phyloP scores from a whole-genome alignment of 2,329 filamentous ascomycete genomes.

The Hypoxylon sp. region DNA sequence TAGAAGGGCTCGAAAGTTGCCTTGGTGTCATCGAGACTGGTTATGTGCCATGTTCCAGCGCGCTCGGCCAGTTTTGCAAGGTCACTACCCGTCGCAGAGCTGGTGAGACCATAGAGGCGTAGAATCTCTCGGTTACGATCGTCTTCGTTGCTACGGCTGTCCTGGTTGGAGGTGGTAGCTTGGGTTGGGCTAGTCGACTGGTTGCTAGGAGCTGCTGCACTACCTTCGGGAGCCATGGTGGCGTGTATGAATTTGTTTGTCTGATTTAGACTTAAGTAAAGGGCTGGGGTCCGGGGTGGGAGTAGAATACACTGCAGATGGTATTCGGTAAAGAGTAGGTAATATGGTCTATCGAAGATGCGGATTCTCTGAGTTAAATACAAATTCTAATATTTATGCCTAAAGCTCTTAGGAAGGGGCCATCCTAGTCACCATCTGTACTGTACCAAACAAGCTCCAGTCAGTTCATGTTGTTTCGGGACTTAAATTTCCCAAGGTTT shows the following conservation, averaged over 20 bases:
- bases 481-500: not conserved
- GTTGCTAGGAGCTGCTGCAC: not conserved
- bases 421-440: not conserved
- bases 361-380: not conserved
- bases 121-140: constrained; percentile 25
- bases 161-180: not conserved
- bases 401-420: not conserved
- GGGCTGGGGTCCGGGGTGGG: not conserved
- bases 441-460: not conserved
- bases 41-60: not conserved
- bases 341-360: not conserved
- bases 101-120: constrained; percentile 37
- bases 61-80: constrained; percentile 27
- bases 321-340: not conserved
- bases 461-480: not conserved
- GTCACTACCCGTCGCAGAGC: constrained; percentile 21
- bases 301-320: not conserved
- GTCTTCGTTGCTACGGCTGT: not conserved
- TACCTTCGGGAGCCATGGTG: constrained; percentile 12
- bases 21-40: not conserved
- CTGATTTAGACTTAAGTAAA: not conserved
- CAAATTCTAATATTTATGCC: not conserved
- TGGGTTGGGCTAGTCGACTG: not conserved
- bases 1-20: constrained; percentile 48
- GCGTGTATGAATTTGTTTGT: not conserved